Evolutionary conservation across 495 filamentous ascomycete species (phyloP), one percentile per base, ranked within the genome.

Genomic region (Eremomyces bilateralis): DNA sequence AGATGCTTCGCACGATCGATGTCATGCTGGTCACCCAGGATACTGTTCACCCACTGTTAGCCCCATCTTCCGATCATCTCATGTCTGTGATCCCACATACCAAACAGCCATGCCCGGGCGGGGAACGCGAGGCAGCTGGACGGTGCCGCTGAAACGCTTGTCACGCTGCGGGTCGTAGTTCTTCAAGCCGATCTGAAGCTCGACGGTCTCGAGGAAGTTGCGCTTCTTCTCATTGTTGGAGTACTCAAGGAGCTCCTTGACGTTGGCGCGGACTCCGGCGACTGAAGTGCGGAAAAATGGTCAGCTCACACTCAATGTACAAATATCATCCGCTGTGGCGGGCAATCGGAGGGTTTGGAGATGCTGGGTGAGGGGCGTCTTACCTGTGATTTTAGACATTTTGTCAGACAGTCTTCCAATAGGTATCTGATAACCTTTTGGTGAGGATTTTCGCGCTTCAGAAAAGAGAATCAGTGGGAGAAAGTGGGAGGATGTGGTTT

Each of bases 131-230:
- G 85, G 83, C 41, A 95, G 78, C 65, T 75, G 77, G 65, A 97
- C 79, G 56, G 90, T 95, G 62, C 88, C 88, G 30, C 79, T 88
- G 81, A 97, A 97, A 85, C 88, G 88, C 83, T 97, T 97, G 67
- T 97, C 88, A 77, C 85, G 82, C 71, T 94, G 84, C 54, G 88
- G 88, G 54, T 97, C 88, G 69, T 97, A 97, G 78, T 97, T 97
- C 79, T 97, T 20, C 13, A 36, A 17, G 10, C 19, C 37, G 37
- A 38, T 21, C 8, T 30, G 85, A 53, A 95, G 80, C 53, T 74
- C 71, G 57, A 77, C 73, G 53, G 82, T 91, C 69, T 91, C 82
- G 63, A 93, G 72, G 71, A 95, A 97, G 73, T 95, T 95, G 42
- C 88, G 67, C 77, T 97, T 97, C 78, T 97, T 95, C 60, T 80